These are phyloP conservation scores for Batkoa obscura DNA, from an alignment of 371 early-diverging fungal genomes.

Conservation along the genomic window DNA sequence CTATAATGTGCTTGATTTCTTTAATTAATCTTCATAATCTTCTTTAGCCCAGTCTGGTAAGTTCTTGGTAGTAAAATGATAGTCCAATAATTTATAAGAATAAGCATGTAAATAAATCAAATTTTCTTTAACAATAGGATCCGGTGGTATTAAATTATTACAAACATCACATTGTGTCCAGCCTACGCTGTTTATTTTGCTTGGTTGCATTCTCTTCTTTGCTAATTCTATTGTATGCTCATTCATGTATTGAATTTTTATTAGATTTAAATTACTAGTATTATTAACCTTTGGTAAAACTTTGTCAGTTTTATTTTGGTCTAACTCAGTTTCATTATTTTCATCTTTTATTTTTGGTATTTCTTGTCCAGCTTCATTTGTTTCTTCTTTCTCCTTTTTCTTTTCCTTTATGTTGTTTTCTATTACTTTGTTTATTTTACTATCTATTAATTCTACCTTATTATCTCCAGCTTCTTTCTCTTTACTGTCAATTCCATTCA, in stretches of 20 bases:
- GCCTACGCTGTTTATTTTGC: neutral
- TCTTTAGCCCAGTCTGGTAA: constrained; percentile 3
- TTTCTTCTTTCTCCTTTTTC: neutral
- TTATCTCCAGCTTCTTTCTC: no score
- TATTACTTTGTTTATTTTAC: no score
- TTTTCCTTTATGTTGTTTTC: neutral
- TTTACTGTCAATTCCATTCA: neutral
- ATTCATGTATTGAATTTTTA: no score
- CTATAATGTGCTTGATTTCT: no score
- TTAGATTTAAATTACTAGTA: no score
- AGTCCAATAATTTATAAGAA: neutral
- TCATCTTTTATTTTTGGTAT: neutral
- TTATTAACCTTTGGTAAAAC: neutral
- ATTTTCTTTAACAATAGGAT: neutral
- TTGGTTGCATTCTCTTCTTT: no score
- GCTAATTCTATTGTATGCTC: no score
- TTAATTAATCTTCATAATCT: no score
- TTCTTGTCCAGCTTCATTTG: neutral
- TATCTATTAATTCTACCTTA: no score
- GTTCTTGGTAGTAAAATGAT: neutral
- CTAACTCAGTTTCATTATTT: neutral
- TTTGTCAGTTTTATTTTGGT: neutral
- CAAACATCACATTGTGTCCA: neutral
- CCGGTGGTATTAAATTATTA: neutral
- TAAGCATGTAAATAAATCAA: neutral